Evolutionary conservation across 306 rosid species (phyloP), one percentile per base, ranked within the genome.

Genomic region (Vicia sativa): DNA sequence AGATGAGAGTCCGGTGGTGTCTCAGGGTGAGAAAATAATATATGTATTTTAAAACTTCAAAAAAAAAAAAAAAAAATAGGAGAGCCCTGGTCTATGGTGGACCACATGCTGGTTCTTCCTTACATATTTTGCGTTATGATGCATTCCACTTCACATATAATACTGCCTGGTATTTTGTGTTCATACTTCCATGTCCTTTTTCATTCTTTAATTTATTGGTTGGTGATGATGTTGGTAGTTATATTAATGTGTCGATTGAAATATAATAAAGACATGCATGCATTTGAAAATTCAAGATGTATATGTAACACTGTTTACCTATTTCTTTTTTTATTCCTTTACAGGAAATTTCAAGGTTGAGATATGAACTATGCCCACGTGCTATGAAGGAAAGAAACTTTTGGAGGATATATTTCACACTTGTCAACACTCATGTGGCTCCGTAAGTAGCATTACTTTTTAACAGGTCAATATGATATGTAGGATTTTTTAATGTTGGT

Each of bases 391-490:
- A 91, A 75, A 68, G 91, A 70, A 71, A 72, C 79, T 91, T 91
- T 79, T 91, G 97, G 97, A 91, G 79, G 87, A 91, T 91, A 82
- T 91, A 91, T 80, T 91, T 88, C 79, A 91, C 96, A 9, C 97
- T 91, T 80, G 97, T 91, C 52, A 84, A 78, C 85, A 88, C 95
- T 68, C 91, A 90, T 68, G 99, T 90, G 74, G 97, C 95, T 68
- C 96, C 89, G 99, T 95, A 88, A 95, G 99, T 90, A 48, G 49
- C 72, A 65, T n/a, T 6, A 54, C 70, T 3, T 52, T 50, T 83
- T 43, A 63, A 70, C 38, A 56, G 53, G 28, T 65, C 63, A n/a
- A 46, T 31, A 34, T 64, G 11, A 55, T 45, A 26, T 70, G 25
- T 54, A 49, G 5, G n/a, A 29, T 49, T 16, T 78, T 37, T 45